phyloP scores from a whole-genome alignment of 78 protist genomes.

The Acrasis kona region DNA sequence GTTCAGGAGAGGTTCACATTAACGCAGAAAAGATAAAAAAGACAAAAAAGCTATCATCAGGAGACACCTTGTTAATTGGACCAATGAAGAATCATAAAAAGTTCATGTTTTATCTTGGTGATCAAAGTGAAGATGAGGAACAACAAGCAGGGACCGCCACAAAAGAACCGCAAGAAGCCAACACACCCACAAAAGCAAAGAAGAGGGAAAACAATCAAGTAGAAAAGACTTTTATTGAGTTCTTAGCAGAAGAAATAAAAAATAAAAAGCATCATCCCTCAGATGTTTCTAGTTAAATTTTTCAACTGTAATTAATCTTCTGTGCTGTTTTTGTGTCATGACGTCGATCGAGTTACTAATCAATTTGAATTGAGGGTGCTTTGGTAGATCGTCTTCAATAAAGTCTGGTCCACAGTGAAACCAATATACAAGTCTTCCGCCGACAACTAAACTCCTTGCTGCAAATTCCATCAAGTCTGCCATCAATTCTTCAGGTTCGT shows the following conservation, averaged over 20 bases:
- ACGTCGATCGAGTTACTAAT: neutral
- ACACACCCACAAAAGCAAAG: no score
- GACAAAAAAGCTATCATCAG: no score
- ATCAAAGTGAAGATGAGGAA: no score
- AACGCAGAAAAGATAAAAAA: no score
- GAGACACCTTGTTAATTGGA: no score
- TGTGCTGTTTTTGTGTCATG: neutral
- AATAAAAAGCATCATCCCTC: no score
- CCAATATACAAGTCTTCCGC: slow-evolving; percentile 38
- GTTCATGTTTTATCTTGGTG: no score
- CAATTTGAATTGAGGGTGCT: slow-evolving; percentile 2
- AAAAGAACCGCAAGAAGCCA: no score
- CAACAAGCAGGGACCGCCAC: no score
- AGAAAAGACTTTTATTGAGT: neutral
- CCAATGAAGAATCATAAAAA: no score
- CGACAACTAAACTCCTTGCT: slow-evolving; percentile 7
- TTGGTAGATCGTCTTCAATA: slow-evolving; percentile 9
- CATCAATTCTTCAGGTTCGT: neutral
- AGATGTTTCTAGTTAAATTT: slow-evolving; percentile 1
- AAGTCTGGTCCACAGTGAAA: slow-evolving; percentile 15
- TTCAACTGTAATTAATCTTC: slow-evolving; percentile 8
- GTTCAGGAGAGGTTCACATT: no score
- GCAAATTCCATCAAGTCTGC: slow-evolving; percentile 2
- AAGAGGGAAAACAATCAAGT: neutral
- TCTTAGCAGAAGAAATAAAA: neutral